Base-by-base conservation (phyloP, 257 asterid species). In the Penstemon eatonii region DNA sequence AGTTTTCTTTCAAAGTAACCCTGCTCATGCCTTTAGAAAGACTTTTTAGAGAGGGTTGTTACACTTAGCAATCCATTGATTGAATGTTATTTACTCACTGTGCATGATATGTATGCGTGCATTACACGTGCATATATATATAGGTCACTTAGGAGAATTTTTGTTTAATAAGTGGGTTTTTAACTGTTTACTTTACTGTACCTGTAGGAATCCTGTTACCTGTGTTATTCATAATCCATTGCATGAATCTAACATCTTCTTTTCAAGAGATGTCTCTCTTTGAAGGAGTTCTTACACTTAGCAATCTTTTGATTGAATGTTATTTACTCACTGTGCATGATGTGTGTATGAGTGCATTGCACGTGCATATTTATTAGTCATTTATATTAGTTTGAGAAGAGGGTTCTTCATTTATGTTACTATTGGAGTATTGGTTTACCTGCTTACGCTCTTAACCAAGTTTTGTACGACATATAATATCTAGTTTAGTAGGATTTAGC, bases 81-180 rank as follows among this genome's bases (percentile, higher is more conserved):
- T 50, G 15, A 42, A 7, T 49, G 39, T 65, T 65, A 39, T 1
- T 56, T 46, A 64, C 10, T 44, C 61, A 37, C 66, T 52, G 15
- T 47, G 67, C 54, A 67, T 38, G n/a, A 54, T 38, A 5, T 25
- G 33, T 4, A 10, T 49, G 71, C 44, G 19, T 38, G 67, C 54
- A 67, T 33, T 5, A 45, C 36, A 6, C 5, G 36, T 56, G 70
- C 76, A 38, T 5, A 53, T 56, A 53, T 56, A 9, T 63, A 42
- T 13, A 6, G 33, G 25, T 61, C 54, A 61, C 8, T 52, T 51
- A 40, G 33, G 33, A 25, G 33, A 1, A 25, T 25, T 25, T 25
- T 25, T 71, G 38, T 39, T 53, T 5, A 54, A 51, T 59, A 13
- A 18, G 25, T n/a, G 69, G 57, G 43, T 72, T 42, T 10, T 61